A percentile compares a stretch with the other conserved stretches of the same genome.
Evolutionary conservation across 805 yeast species (phyloP).

Genomic region (Metschnikowia henanensis): DNA sequence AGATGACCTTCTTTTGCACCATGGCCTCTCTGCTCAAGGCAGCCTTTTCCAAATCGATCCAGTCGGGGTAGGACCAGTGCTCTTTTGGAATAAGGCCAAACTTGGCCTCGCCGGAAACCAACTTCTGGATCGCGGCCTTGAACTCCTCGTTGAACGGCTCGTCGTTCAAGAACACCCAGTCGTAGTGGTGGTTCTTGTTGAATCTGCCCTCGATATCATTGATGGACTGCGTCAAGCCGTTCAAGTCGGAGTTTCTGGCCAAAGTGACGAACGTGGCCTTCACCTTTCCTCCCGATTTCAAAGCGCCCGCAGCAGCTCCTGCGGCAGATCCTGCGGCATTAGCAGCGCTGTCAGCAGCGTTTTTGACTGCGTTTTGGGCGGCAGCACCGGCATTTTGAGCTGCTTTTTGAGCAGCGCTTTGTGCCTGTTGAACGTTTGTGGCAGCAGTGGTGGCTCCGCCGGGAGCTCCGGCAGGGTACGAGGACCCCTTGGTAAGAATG

Average conservation of each 20-base stretch:
- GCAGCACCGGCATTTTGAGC: constrained; percentile 1
- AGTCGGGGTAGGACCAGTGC: constrained; percentile 85
- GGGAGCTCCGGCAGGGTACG: constrained; percentile 22
- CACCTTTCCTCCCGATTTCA: constrained; percentile 34
- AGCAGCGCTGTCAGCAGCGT: background rate
- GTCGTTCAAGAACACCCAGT: constrained; percentile 95
- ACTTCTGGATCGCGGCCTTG: constrained; percentile 59
- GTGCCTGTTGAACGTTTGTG: background rate
- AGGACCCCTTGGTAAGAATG: constrained; percentile 48
- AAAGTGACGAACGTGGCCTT: constrained; percentile 81
- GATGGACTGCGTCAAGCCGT: constrained; percentile 61
- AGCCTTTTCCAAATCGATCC: constrained; percentile 79
- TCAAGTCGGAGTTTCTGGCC: constrained; percentile 74
- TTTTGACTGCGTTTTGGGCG: background rate
- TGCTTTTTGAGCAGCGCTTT: background rate
- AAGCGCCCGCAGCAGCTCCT: constrained; percentile 13
- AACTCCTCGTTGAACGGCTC: constrained; percentile 83
- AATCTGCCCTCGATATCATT: constrained; percentile 87
- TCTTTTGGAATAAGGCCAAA: constrained; percentile 82
- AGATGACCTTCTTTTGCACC: constrained; percentile 57
- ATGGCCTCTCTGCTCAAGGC: constrained; percentile 57
- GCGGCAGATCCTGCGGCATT: constrained; percentile 1
- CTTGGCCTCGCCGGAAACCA: constrained; percentile 74
- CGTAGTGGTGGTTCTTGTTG: constrained; percentile 77
- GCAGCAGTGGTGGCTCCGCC: background rate